phyloP scores from a whole-genome alignment of 2,329 filamentous ascomycete genomes.

The Arthrobotrys conoides region DNA sequence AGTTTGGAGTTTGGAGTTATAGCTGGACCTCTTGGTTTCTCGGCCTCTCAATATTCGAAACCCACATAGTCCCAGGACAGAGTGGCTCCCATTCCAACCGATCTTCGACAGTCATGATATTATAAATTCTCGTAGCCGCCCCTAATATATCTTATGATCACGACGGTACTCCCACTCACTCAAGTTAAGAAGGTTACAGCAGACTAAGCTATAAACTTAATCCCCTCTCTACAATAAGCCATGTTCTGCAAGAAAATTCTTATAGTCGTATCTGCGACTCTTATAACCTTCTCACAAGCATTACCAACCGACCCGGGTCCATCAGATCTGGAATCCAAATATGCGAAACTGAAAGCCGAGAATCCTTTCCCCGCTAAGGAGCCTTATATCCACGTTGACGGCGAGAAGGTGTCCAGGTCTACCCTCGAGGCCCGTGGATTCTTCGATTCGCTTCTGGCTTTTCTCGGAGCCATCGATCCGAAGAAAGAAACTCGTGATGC shows the following conservation, averaged over 20 bases:
- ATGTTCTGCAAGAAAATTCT: slow-evolving; percentile 47
- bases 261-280: slow-evolving; percentile 15
- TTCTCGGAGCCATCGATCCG: not conserved
- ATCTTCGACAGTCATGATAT: slow-evolving; percentile 21
- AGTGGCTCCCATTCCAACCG: not conserved
- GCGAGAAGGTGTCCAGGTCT: not conserved
- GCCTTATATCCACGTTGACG: slow-evolving; percentile 29
- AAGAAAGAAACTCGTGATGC: not conserved
- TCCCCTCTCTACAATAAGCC: not conserved
- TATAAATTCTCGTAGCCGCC: slow-evolving; percentile 25
- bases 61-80: not conserved
- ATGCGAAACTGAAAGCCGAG: slow-evolving; percentile 10
- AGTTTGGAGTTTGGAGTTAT: not conserved
- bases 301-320: slow-evolving; percentile 11
- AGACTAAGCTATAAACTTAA: not conserved
- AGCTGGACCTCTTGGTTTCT: not conserved
- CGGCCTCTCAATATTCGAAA: not conserved
- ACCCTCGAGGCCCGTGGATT: not conserved
- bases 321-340: not conserved
- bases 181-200: not conserved
- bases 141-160: not conserved
- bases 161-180: not conserved
- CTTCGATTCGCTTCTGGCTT: not conserved
- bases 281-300: slow-evolving; percentile 19
- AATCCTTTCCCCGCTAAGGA: slow-evolving; percentile 37